A percentile compares a stretch with the other conserved stretches of the same genome.
Evolutionary conservation across 2,329 filamentous ascomycete species (phyloP).

Genomic region (Penicillium janthinellum): DNA sequence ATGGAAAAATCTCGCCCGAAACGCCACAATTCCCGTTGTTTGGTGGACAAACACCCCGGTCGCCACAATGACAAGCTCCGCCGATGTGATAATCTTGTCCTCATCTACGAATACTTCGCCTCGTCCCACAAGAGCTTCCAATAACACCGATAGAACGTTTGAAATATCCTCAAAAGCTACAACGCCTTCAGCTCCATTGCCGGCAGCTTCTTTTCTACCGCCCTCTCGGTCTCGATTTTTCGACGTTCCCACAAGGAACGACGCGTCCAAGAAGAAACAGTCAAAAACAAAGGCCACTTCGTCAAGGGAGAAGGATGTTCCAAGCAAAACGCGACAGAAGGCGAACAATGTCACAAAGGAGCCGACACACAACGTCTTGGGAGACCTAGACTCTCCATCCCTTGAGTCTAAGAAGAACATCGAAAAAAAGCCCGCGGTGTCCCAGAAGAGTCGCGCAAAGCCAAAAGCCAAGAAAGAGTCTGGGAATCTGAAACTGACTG

Average conservation of each 20-base stretch:
- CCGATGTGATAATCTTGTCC: constrained; percentile 44
- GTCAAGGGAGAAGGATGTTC: constrained; percentile 2
- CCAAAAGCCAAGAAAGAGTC: constrained; percentile 26
- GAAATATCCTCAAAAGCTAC: constrained; percentile 22
- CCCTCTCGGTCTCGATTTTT: constrained; percentile 33
- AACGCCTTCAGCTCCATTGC: constrained; percentile 32
- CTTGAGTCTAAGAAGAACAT: constrained; percentile 17
- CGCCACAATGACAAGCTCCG: constrained; percentile 41
- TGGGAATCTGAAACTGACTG: constrained; percentile 38
- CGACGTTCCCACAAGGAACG: constrained; percentile 11
- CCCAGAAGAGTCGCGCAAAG: constrained; percentile 28
- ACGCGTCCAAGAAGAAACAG: constrained; percentile 15
- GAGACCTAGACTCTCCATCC: constrained; percentile 1
- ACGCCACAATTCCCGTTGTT: background rate
- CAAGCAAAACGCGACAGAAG: constrained; percentile 19
- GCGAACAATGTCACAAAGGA: constrained; percentile 18
- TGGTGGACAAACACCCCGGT: constrained; percentile 8
- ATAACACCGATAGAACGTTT: constrained; percentile 17
- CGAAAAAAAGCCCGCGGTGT: constrained; percentile 24
- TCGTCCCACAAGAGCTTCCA: constrained; percentile 32
- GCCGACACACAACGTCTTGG: background rate
- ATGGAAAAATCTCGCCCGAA: background rate
- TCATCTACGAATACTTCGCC: constrained; percentile 44
- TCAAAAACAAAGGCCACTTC: constrained; percentile 9
- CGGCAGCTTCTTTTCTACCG: constrained; percentile 28